These are phyloP conservation scores for Solanum virginianum DNA, from an alignment of 257 asterid species.

Conservation along the genomic window DNA sequence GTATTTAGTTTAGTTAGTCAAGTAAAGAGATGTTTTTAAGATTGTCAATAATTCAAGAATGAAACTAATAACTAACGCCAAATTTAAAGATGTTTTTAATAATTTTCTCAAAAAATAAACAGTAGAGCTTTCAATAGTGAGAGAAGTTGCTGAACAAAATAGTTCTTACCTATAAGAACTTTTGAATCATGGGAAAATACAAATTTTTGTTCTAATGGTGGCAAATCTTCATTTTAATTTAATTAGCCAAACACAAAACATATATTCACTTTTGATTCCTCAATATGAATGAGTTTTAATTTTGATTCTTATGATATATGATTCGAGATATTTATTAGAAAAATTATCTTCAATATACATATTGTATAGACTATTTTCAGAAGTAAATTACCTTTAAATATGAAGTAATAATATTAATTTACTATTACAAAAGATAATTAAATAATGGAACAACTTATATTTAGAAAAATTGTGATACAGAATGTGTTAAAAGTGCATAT, in stretches of 20 bases:
- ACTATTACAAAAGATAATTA: not conserved
- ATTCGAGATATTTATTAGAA: no score
- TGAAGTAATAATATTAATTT: not conserved
- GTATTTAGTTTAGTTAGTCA: no score
- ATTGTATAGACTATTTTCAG: not conserved
- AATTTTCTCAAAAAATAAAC: no score
- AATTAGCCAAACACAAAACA: not conserved
- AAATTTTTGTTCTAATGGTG: not conserved
- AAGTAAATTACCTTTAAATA: not conserved
- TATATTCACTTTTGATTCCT: not conserved
- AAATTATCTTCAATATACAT: no score
- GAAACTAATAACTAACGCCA: no score
- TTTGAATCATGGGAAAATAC: not conserved
- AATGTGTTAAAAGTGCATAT: not conserved
- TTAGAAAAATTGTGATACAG: not conserved
- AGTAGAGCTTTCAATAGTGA: not conserved
- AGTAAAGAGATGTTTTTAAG: no score
- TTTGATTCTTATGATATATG: not conserved
- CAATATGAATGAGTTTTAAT: not conserved
- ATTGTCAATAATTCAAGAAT: no score
- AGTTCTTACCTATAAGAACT: not conserved
- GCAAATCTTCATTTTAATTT: not conserved
- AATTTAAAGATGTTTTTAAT: no score
- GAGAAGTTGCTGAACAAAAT: not conserved
- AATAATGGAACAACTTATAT: not conserved